Base-by-base conservation (phyloP, 129 eudicot species). In the Lactuca saligna region DNA sequence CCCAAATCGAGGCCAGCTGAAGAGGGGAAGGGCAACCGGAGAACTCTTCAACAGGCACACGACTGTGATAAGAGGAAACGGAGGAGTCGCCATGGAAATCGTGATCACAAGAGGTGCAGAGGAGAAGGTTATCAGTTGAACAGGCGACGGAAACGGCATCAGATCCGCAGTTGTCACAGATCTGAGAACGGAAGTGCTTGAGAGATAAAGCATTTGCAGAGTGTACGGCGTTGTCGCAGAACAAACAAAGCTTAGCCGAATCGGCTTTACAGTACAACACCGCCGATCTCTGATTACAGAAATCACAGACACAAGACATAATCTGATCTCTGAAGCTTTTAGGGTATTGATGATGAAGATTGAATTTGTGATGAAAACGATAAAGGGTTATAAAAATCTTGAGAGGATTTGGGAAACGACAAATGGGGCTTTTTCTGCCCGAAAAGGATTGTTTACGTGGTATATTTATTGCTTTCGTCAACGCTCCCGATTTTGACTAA, bases 131-230 rank as follows among this genome's bases (percentile, higher is more conserved):
- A 60, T 88, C 89, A 34, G 91, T 84, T 70, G 75, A 44, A 66
- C 95, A 92, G 25, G 64, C 64, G 51, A 84, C 51, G 33, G 95
- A 53, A 25, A 79, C 91, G 3, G 91, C 91, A 20, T 77, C 82
- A 10, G 85, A 74, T 61, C 65, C 68, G 72, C 98, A 93, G 71
- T 80, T 80, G 69, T 94, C 81, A 60, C 97, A 87, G 87, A 94
- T 90, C 95, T 83, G 97, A 5, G 90, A 83, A 0, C 97, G 89
- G 38, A 78, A 20, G 79, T 94, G 99, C 74, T 87, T 89, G 51
- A 54, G 78, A 4, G 99, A 87, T n/a, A 94, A 85, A 38, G 96
- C 89, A 80, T 94, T 94, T 12, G 99, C 99, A 0, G 91, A 85
- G 80, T 94, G 99, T 0, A 94, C 99, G 69, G 76, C 80, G 64